A percentile compares a stretch with the other conserved stretches of the same genome.
phyloP scores from a whole-genome alignment of 2,329 filamentous ascomycete species.

The Fusarium coicis region DNA sequence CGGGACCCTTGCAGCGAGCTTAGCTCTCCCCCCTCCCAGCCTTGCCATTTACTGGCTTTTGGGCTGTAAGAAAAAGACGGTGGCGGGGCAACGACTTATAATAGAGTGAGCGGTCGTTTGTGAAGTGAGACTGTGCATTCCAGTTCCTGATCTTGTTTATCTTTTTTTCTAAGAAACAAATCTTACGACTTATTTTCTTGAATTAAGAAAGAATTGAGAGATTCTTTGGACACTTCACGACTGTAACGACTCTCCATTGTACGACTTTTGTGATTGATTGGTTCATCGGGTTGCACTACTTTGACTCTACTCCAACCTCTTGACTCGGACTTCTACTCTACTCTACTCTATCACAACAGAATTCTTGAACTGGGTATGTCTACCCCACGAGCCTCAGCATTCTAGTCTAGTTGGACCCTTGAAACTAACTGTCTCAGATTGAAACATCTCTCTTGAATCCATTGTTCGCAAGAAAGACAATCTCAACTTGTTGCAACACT shows the following conservation, averaged over 20 bases:
- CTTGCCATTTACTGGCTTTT: constrained; percentile 46
- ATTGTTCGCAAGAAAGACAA: not conserved
- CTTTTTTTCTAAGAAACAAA: constrained; percentile 3
- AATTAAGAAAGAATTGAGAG: not conserved
- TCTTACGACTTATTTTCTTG: not conserved
- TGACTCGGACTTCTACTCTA: not conserved
- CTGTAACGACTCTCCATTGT: constrained; percentile 8
- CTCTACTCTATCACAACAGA: not conserved
- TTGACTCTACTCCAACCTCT: constrained; percentile 5
- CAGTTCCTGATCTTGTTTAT: constrained; percentile 14
- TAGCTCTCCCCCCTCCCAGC: constrained; percentile 49
- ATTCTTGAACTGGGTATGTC: constrained; percentile 5
- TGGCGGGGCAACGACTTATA: constrained; percentile 64
- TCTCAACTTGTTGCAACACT: not conserved
- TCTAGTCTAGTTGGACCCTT: not conserved
- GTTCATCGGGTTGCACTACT: constrained; percentile 10
- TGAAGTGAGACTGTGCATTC: constrained; percentile 26
- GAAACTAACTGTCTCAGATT: constrained; percentile 15
- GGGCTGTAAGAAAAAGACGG: constrained; percentile 50
- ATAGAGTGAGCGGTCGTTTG: constrained; percentile 27
- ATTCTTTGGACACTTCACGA: not conserved
- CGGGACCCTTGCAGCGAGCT: constrained; percentile 24
- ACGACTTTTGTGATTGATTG: constrained; percentile 12
- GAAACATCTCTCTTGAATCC: not conserved
- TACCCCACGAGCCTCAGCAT: not conserved